Evolutionary conservation across 1,284 basidiomycete genomes (phyloP).

Genomic region (Tremellales sp.): DNA sequence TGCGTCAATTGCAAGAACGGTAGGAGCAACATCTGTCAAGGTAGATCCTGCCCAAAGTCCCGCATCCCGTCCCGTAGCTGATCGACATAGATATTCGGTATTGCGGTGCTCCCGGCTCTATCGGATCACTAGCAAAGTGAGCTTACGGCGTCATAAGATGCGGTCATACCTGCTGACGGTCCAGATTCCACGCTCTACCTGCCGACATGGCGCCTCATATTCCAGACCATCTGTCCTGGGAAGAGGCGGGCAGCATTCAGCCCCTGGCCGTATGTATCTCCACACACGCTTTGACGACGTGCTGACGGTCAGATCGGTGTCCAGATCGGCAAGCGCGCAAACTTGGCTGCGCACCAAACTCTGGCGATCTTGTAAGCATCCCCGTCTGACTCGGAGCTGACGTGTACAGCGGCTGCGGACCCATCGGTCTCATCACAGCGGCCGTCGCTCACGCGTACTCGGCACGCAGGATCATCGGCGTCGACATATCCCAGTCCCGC

Average conservation of each 20-base stretch:
- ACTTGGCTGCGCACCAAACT: constrained; percentile 39
- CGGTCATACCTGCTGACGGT: background rate
- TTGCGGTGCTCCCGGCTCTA: constrained; percentile 41
- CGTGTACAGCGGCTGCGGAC: constrained; percentile 43
- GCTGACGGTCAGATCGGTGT: constrained; percentile 33
- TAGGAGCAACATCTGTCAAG: constrained; percentile 59
- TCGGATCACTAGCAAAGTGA: constrained; percentile 35
- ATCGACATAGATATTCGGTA: constrained; percentile 29
- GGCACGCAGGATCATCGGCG: constrained; percentile 40
- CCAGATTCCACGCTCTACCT: constrained; percentile 38
- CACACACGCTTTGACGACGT: background rate
- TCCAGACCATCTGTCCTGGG: constrained; percentile 48
- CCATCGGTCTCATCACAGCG: constrained; percentile 50
- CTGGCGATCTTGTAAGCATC: constrained; percentile 37
- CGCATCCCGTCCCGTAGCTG: background rate
- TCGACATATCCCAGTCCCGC: constrained; percentile 71
- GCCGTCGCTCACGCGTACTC: constrained; percentile 53
- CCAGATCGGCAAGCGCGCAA: constrained; percentile 39
- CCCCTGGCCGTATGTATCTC: constrained; percentile 69
- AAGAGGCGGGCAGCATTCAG: constrained; percentile 66
- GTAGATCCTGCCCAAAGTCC: constrained; percentile 10
- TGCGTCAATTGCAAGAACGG: constrained; percentile 58
- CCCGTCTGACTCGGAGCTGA: background rate
- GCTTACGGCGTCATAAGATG: background rate
- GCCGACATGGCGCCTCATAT: constrained; percentile 47